Percentiles rank a stretch among this genome's conserved stretches.
These are phyloP conservation scores for Botrytis medusae DNA, from an alignment of 2,329 filamentous ascomycete species.

Conservation along the genomic window DNA sequence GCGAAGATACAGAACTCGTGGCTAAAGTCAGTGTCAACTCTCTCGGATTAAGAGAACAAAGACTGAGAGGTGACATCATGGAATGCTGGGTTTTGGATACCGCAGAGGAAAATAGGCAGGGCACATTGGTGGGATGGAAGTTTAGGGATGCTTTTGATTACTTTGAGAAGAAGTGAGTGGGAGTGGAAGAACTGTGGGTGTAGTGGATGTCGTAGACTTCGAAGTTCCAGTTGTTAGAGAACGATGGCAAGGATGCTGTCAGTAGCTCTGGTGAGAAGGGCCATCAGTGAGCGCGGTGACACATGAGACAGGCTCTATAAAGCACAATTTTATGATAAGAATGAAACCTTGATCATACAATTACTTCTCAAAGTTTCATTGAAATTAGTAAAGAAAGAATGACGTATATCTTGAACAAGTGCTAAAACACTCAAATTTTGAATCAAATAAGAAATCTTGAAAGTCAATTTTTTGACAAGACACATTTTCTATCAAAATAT, in stretches of 20 bases:
- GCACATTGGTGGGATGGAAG: neutral
- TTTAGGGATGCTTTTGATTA: neutral
- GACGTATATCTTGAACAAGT: neutral
- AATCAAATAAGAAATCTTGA: neutral
- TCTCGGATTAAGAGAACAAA: neutral
- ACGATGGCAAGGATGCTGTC: neutral
- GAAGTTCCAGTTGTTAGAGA: neutral
- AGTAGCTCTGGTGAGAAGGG: neutral
- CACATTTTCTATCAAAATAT: neutral
- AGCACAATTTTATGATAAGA: neutral
- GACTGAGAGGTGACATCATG: neutral
- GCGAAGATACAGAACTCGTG: no score
- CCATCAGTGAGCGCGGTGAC: neutral
- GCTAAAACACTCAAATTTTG: neutral
- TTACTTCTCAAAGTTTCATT: neutral
- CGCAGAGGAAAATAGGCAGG: neutral
- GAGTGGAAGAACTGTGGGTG: neutral
- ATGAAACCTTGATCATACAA: neutral
- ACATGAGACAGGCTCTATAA: neutral
- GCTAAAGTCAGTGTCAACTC: neutral
- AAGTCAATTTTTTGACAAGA: neutral
- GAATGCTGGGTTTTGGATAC: neutral
- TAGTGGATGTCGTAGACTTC: neutral
- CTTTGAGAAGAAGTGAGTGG: neutral
- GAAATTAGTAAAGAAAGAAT: neutral